These are phyloP conservation scores for Phytopythium boreale DNA, from an alignment of 352 stramenopile genomes.

Conservation along the genomic window DNA sequence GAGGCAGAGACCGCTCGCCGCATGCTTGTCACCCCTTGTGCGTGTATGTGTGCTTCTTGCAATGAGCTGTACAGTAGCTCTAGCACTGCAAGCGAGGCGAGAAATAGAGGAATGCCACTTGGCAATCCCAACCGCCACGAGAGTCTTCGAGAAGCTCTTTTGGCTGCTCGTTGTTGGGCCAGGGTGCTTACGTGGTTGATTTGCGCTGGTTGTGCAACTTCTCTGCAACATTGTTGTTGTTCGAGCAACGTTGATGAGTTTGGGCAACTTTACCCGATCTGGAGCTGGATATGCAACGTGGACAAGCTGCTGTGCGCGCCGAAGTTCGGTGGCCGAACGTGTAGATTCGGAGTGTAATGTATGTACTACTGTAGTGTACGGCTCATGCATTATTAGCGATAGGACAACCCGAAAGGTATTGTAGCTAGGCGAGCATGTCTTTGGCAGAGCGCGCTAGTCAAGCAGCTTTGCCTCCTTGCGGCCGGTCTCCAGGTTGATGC, in stretches of 20 bases:
- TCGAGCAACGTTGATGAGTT: background rate
- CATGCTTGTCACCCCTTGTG: background rate
- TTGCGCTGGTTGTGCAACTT: background rate
- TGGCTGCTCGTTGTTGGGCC: background rate
- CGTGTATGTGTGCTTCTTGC: background rate
- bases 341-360: no score
- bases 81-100: background rate
- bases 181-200: background rate
- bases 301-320: background rate
- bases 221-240: slow-evolving; percentile 6
- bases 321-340: no score
- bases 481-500: slow-evolving; percentile 51
- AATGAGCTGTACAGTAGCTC: background rate
- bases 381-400: no score
- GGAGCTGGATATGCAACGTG: background rate
- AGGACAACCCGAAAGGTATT: background rate
- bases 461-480: slow-evolving; percentile 66
- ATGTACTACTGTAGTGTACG: no score
- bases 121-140: background rate
- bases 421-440: no score
- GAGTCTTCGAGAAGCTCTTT: background rate
- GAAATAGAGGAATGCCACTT: background rate
- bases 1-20: background rate
- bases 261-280: background rate
- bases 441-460: slow-evolving; percentile 19